Base-by-base conservation (phyloP, 495 filamentous ascomycete genomes). In the Aspergillus campestris region DNA sequence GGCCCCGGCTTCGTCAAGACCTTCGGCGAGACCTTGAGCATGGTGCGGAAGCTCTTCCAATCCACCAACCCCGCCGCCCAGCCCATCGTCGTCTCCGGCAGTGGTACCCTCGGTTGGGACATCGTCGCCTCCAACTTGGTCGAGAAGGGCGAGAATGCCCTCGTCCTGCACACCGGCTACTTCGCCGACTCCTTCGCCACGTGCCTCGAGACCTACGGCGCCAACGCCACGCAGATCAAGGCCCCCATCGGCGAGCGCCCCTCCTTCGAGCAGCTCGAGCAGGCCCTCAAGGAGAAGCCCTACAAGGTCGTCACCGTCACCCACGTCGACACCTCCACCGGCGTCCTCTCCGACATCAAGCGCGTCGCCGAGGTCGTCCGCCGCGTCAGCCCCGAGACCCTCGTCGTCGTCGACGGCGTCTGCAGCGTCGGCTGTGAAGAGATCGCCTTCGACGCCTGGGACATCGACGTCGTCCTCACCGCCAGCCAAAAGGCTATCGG, bases 401-500 rank as follows among this genome's bases (percentile, higher is more conserved):
- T 97, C 42, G 66, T 98, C 27, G 73, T 96, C 34, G 91, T 95
- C 41, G 92, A 98, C 62, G 92, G 90, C 40, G 92, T 98, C 15
- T 98, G 92, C 78, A 91, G 86, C 60, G 92, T 96, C 44, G 92
- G 90, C 24, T 89, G 82, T 60, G 92, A 98, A 67, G 89, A 95
- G 67, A 90, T 98, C 53, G 80, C 79, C 15, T 97, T 98, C 65
- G 92, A 97, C 62, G 83, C 83, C 47, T 97, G 92, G 92, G 82
- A 80, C 35, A 71, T 98, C 31, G 92, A 98, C 62, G 88, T 84
- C 51, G 91, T 96, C 8, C 70, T 97, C 46, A 96, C 92, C 1
- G 92, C 92, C 33, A 87, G 82, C 51, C 92, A 98, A 65, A 98
- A 98, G 75, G 92, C 84, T 40, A 94, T 98, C 51, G 92, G 92